Percentiles rank a stretch among this genome's conserved stretches.
Conservation (phyloP, 2,329 filamentous ascomycete species). For the Geosmithia morbida region DNA sequence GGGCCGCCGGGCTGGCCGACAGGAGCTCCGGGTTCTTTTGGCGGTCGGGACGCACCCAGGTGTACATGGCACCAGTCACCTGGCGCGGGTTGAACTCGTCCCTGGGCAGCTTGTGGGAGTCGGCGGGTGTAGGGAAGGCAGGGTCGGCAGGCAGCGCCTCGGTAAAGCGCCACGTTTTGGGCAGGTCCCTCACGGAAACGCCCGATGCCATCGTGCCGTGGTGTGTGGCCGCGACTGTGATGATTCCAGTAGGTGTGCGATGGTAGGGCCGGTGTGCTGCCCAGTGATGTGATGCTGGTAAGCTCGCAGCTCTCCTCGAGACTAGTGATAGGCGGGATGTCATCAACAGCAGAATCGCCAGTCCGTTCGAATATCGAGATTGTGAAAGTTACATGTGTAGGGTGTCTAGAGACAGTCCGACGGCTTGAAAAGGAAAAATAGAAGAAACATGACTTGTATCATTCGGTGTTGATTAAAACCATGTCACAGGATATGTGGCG, state of each 20-base stretch:
- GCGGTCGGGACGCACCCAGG: constrained; percentile 73
- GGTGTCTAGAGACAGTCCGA: no score
- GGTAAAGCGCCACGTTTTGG: constrained; percentile 52
- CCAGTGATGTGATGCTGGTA: constrained; percentile 8
- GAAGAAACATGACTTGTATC: no score
- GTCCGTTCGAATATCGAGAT: neutral
- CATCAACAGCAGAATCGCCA: constrained; percentile 14
- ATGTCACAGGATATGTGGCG: no score
- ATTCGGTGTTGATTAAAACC: no score
- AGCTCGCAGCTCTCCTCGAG: constrained; percentile 11
- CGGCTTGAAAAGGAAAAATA: no score
- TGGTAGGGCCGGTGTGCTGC: neutral
- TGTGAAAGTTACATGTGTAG: no score
- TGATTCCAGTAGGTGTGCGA: neutral
- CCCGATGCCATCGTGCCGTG: constrained; percentile 6
- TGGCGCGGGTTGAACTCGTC: constrained; percentile 64
- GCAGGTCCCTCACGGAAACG: constrained; percentile 36
- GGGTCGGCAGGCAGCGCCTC: constrained; percentile 62
- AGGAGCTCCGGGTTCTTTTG: constrained; percentile 64
- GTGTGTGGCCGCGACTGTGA: neutral
- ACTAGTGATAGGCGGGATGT: constrained; percentile 14
- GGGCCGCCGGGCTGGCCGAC: constrained; percentile 62
- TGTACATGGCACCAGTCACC: constrained; percentile 76
- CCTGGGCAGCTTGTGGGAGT: constrained; percentile 70
- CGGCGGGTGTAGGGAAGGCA: constrained; percentile 63